These are phyloP conservation scores for Tillandsia fasciculata DNA, from an alignment of 176 grass and related monocot genomes.

Conservation along the genomic window DNA sequence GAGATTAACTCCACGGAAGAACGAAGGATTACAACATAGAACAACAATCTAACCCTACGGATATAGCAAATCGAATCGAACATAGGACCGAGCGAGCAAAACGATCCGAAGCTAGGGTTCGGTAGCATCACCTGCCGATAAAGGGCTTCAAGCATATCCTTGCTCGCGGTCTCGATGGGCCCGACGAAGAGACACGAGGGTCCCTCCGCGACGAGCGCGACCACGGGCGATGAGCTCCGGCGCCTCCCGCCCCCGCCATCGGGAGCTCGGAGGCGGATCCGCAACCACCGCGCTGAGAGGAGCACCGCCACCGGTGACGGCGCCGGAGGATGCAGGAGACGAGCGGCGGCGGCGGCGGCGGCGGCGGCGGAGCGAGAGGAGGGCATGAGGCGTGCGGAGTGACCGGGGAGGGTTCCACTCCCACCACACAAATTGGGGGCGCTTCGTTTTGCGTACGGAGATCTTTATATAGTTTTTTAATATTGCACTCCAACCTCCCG, in stretches of 20 bases:
- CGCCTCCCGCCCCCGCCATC: background rate
- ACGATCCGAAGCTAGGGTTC: background rate
- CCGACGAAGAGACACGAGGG: constrained; percentile 93
- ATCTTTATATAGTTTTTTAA: too few relatives aligned
- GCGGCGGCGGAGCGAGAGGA: constrained; percentile 13
- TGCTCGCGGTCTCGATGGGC: constrained; percentile 85
- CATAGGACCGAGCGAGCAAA: background rate
- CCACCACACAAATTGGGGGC: background rate
- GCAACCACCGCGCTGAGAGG: background rate
- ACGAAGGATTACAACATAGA: too few relatives aligned
- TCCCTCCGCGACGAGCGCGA: constrained; percentile 27
- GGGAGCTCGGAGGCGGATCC: constrained; percentile 16
- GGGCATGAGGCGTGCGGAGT: constrained; percentile 7
- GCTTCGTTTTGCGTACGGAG: too few relatives aligned
- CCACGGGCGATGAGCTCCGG: background rate
- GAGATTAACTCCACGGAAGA: too few relatives aligned
- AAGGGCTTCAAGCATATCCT: constrained; percentile 91
- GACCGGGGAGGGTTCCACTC: background rate
- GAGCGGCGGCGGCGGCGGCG: constrained; percentile 7
- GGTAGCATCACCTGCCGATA: constrained; percentile 50
- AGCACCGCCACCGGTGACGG: background rate
- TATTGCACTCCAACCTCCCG: too few relatives aligned
- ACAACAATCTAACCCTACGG: too few relatives aligned
- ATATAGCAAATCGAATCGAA: too few relatives aligned
- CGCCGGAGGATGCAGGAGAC: constrained; percentile 23